These are phyloP conservation scores for Sphagnum fallax DNA, from an alignment of 228 moss, liverwort and hornwort species.

Conservation along the genomic window DNA sequence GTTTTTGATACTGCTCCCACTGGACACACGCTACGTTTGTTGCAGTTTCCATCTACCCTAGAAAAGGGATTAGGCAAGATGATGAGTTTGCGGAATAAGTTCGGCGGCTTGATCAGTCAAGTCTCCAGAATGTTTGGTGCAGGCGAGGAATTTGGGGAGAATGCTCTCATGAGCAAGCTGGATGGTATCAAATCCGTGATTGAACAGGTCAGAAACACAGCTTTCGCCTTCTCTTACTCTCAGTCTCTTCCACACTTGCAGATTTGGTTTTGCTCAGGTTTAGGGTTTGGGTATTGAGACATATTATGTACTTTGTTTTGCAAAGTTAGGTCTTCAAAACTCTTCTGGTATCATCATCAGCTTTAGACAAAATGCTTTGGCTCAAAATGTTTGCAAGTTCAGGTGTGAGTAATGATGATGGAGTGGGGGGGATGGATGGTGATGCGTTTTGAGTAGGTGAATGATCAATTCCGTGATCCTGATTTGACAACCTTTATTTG, in stretches of 20 bases:
- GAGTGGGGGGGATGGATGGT: no score
- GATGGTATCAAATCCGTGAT: slow-evolving; percentile 85
- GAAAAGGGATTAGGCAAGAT: slow-evolving; percentile 95
- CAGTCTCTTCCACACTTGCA: no score
- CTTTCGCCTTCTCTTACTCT: no score
- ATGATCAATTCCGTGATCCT: slow-evolving; percentile 81
- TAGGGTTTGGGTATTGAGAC: no score
- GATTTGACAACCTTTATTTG: slow-evolving; percentile 92
- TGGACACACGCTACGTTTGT: slow-evolving; percentile 82
- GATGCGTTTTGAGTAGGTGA: slow-evolving; percentile 28
- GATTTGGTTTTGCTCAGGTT: no score
- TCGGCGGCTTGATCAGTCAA: slow-evolving; percentile 85
- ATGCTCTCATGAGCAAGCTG: slow-evolving; percentile 81
- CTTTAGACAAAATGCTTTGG: no score
- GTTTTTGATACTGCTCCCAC: slow-evolving; percentile 99
- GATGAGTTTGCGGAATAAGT: slow-evolving; percentile 82
- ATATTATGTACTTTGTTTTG: no score
- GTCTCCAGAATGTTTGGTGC: slow-evolving; percentile 85
- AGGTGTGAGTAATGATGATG: no score
- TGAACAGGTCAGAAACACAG: slow-evolving; percentile 40
- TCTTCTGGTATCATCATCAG: no score
- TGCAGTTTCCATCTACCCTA: slow-evolving; percentile 88
- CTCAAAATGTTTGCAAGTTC: no score
- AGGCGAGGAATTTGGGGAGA: slow-evolving; percentile 83
- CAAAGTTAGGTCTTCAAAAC: no score